These are phyloP conservation scores for Senna tora DNA, from an alignment of 306 rosid genomes.

Conservation along the genomic window DNA sequence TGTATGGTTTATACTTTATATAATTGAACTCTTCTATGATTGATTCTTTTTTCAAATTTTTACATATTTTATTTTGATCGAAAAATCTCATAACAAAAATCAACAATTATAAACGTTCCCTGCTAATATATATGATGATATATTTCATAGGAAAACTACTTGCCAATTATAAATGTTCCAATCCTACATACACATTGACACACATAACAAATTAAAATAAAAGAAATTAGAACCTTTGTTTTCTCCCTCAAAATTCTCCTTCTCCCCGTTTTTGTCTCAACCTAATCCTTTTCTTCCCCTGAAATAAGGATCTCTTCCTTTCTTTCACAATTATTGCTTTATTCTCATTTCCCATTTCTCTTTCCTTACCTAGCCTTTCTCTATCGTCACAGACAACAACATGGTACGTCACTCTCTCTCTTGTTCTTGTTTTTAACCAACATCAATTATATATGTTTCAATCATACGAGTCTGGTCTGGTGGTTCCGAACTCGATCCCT, in stretches of 20 bases:
- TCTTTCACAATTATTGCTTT: slow-evolving; percentile 43
- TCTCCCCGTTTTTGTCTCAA: slow-evolving; percentile 60
- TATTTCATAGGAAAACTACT: no score
- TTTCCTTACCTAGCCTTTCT: slow-evolving; percentile 31
- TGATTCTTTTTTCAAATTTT: no score
- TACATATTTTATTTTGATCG: no score
- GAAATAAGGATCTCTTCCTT: slow-evolving; percentile 67
- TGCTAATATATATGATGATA: no score
- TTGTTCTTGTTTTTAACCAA: no score
- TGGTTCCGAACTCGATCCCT: no score
- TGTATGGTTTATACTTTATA: no score
- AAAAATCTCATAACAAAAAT: no score
- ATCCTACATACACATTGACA: background rate
- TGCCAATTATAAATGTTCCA: background rate
- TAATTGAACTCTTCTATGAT: no score
- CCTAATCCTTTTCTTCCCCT: slow-evolving; percentile 42
- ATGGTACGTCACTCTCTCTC: slow-evolving; percentile 60
- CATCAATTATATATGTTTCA: no score
- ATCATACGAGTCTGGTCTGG: no score
- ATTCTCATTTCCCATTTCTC: slow-evolving; percentile 54
- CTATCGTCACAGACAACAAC: slow-evolving; percentile 48
- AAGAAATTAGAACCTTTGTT: slow-evolving; percentile 60
- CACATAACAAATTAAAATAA: background rate
- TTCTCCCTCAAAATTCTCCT: slow-evolving; percentile 65
- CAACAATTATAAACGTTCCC: no score